A percentile compares a stretch with the other conserved stretches of the same genome.
phyloP scores from a whole-genome alignment of 139 green algal species.

The Chlamydomonas sp. region DNA sequence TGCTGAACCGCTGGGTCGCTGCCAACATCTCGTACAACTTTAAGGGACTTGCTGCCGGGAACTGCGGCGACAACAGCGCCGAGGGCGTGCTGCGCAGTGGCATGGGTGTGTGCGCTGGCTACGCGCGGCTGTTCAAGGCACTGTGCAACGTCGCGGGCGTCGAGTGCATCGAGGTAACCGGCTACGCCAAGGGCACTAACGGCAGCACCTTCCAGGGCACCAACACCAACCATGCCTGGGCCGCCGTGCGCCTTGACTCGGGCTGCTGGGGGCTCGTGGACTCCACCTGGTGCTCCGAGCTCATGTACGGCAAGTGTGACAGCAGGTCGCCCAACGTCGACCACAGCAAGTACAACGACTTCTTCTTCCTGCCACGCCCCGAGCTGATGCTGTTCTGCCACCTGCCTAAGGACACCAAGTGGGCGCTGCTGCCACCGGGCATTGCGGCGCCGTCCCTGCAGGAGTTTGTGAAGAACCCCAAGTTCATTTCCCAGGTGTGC shows the following conservation, averaged over 20 bases:
- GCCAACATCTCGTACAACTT: background rate
- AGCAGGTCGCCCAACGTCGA: too few species aligned
- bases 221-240: background rate
- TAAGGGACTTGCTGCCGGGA: background rate
- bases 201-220: background rate
- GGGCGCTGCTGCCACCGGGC: background rate
- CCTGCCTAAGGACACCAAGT: background rate
- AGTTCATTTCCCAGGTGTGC: too few species aligned
- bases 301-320: too few species aligned
- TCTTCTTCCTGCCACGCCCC: background rate
- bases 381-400: background rate
- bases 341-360: constrained; percentile 7
- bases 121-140: background rate
- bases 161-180: background rate
- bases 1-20: constrained; percentile 3
- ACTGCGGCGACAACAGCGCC: background rate
- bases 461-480: too few species aligned
- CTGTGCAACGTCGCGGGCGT: background rate
- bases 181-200: background rate
- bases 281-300: too few species aligned
- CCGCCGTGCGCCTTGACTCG: background rate
- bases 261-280: background rate
- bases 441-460: background rate
- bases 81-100: background rate
- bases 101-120: background rate